Evolutionary conservation across 441 rosid species (phyloP).

Genomic region (Pelargonium australe): DNA sequence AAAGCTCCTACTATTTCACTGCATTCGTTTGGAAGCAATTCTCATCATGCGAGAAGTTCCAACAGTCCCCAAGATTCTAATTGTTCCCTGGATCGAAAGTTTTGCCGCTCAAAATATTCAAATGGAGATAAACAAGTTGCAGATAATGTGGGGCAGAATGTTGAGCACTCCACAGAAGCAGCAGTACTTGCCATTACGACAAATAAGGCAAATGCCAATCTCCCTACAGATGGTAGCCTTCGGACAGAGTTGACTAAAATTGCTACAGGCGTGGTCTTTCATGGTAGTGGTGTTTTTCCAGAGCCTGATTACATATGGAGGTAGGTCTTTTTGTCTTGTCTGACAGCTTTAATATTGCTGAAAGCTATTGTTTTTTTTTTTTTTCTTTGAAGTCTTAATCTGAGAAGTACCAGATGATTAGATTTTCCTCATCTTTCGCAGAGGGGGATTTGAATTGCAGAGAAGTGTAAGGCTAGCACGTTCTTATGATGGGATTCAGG

Average conservation of each 20-base stretch:
- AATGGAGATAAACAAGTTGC: constrained; percentile 1
- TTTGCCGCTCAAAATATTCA: background rate
- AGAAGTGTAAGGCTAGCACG: constrained; percentile 19
- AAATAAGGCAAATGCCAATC: constrained; percentile 11
- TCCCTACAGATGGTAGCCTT: constrained; percentile 11
- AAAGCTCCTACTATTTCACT: constrained; percentile 6
- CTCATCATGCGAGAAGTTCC: constrained; percentile 6
- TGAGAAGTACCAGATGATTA: background rate
- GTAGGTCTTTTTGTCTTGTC: constrained; percentile 15
- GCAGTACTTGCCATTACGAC: background rate
- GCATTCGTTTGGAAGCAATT: constrained; percentile 9
- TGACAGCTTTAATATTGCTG: background rate
- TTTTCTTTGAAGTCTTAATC: background rate
- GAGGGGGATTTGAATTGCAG: constrained; percentile 31
- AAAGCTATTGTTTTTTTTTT: background rate
- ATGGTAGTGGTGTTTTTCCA: constrained; percentile 24
- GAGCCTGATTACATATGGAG: constrained; percentile 23
- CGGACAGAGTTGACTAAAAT: background rate
- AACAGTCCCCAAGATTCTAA: constrained; percentile 11
- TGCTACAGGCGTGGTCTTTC: constrained; percentile 7
- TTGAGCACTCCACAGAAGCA: constrained; percentile 12
- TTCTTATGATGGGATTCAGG: constrained; percentile 28
- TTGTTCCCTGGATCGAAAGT: constrained; percentile 7
- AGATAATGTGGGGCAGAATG: constrained; percentile 15
- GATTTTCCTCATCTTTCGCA: constrained; percentile 17